Conservation (phyloP, 1,139 yeast species). For the Nematodospora anomalae region DNA sequence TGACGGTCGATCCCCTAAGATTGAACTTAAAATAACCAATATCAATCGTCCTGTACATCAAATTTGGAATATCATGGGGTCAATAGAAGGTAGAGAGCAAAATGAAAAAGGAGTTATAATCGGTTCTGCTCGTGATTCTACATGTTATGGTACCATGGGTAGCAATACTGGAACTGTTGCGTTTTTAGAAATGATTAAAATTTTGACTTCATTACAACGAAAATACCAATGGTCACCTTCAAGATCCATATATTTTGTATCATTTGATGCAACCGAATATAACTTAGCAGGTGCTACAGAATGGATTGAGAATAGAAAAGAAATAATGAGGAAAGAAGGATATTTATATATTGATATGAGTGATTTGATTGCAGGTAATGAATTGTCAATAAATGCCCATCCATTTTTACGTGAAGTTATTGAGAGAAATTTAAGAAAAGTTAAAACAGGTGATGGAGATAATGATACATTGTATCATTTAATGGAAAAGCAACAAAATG, state of each 20-base stretch:
- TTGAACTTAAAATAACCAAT: constrained; percentile 44
- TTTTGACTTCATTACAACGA: constrained; percentile 66
- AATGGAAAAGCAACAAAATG: constrained; percentile 22
- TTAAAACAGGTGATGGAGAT: constrained; percentile 20
- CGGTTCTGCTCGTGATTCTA: constrained; percentile 83
- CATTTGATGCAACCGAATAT: constrained; percentile 84
- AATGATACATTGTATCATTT: constrained; percentile 25
- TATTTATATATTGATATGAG: constrained; percentile 77
- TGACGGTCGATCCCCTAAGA: constrained; percentile 26
- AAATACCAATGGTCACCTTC: constrained; percentile 80
- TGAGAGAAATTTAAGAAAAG: constrained; percentile 39
- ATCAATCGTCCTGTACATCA: constrained; percentile 61
- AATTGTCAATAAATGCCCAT: constrained; percentile 59
- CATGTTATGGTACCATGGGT: constrained; percentile 71
- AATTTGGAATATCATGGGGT: constrained; percentile 78
- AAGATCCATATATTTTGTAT: constrained; percentile 76
- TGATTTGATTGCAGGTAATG: constrained; percentile 66
- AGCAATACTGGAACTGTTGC: constrained; percentile 78
- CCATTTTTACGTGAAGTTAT: constrained; percentile 59
- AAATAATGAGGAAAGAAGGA: constrained; percentile 58
- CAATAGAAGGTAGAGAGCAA: constrained; percentile 81
- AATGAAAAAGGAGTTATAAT: constrained; percentile 69
- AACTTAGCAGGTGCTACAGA: constrained; percentile 85
- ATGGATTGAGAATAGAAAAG: constrained; percentile 63
- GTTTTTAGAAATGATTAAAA: constrained; percentile 67